A percentile compares a stretch with the other conserved stretches of the same genome.
phyloP scores from a whole-genome alignment of 371 early-diverging fungal genomes.

The Syncephalastrum racemosum region DNA sequence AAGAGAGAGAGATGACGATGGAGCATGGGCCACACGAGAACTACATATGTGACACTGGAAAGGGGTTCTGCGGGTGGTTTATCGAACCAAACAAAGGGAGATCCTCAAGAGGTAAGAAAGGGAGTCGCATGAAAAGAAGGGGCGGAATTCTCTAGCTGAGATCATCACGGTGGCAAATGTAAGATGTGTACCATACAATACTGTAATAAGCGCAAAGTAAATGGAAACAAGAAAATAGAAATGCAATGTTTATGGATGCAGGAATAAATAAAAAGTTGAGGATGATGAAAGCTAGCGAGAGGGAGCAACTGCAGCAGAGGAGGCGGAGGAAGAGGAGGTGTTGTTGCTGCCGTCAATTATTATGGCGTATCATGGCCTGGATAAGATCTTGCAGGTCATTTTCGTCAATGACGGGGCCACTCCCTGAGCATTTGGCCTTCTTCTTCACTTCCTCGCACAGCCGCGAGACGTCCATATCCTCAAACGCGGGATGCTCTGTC shows the following conservation, averaged over 20 bases:
- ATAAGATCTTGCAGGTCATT: conserved; percentile 37
- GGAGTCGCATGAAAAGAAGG: conserved; percentile 4
- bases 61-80: too few relatives aligned
- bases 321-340: background rate
- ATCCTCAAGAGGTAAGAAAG: conserved; percentile 1
- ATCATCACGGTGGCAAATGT: too few relatives aligned
- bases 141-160: background rate
- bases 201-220: background rate
- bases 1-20: too few relatives aligned
- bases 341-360: background rate
- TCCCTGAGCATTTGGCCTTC: conserved; percentile 60
- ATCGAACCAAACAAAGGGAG: too few relatives aligned
- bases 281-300: background rate
- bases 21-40: too few relatives aligned
- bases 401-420: conserved; percentile 52
- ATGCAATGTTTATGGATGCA: background rate
- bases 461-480: conserved; percentile 38
- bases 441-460: conserved; percentile 50
- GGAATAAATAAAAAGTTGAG: background rate
- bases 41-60: too few relatives aligned
- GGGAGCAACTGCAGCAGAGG: background rate
- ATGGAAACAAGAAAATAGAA: background rate
- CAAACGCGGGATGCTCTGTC: conserved; percentile 54
- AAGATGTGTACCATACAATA: too few relatives aligned
- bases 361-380: too few relatives aligned